phyloP scores from a whole-genome alignment of 2,329 filamentous ascomycete species.

The Pochonia chlamydosporia region DNA sequence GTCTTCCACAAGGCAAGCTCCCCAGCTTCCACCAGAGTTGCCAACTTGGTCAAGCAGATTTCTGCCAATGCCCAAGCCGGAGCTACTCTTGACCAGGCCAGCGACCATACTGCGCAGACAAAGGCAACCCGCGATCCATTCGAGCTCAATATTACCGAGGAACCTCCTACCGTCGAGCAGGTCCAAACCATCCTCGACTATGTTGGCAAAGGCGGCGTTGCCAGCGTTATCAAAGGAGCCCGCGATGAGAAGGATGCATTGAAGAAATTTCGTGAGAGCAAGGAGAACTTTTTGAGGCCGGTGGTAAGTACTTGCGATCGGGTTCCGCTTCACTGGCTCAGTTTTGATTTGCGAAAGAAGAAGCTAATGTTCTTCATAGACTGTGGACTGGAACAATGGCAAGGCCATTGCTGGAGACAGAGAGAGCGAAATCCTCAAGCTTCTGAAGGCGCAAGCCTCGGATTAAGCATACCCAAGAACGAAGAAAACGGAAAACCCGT shows the following conservation, averaged over 20 bases:
- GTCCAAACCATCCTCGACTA: slow-evolving; percentile 81
- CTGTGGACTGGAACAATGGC: slow-evolving; percentile 93
- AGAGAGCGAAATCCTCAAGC: slow-evolving; percentile 82
- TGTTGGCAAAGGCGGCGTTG: slow-evolving; percentile 57
- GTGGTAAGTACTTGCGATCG: slow-evolving; percentile 54
- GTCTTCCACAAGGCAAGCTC: slow-evolving; percentile 85
- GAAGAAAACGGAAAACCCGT: background rate
- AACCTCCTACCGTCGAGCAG: slow-evolving; percentile 74
- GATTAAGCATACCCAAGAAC: background rate
- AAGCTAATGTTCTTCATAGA: slow-evolving; percentile 22
- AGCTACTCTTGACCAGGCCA: slow-evolving; percentile 70
- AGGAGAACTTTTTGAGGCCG: slow-evolving; percentile 65
- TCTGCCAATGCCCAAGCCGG: slow-evolving; percentile 62
- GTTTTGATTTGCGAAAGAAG: background rate
- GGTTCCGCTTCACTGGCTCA: background rate
- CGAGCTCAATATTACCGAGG: slow-evolving; percentile 79
- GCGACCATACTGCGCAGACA: slow-evolving; percentile 56
- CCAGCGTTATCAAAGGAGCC: slow-evolving; percentile 66
- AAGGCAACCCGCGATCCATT: slow-evolving; percentile 59
- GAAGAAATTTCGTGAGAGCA: slow-evolving; percentile 67
- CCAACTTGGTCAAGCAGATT: slow-evolving; percentile 73
- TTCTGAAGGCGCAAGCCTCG: slow-evolving; percentile 50
- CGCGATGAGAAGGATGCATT: slow-evolving; percentile 70
- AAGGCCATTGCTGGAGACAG: slow-evolving; percentile 71
- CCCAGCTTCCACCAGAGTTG: slow-evolving; percentile 66